Conservation (phyloP, 805 yeast genomes). For the Schwanniomyces sp. region DNA sequence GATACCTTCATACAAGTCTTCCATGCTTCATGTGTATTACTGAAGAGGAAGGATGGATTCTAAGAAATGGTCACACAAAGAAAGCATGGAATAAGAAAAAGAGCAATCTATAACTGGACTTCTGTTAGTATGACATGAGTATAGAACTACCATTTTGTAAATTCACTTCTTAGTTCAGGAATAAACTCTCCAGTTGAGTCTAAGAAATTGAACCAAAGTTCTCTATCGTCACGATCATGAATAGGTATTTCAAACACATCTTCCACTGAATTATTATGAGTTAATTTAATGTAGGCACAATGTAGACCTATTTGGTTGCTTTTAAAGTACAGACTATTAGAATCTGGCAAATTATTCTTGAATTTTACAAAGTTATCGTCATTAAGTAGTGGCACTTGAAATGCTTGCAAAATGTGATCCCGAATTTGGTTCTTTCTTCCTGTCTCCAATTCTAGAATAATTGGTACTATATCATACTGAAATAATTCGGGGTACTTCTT, state of each 20-base stretch:
- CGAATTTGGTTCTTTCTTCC: constrained; percentile 27
- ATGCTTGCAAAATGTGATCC: constrained; percentile 20
- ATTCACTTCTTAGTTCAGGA: constrained; percentile 6
- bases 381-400: constrained; percentile 17
- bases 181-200: constrained; percentile 8
- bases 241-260: constrained; percentile 7
- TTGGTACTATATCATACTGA: constrained; percentile 13
- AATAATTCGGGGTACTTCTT: constrained; percentile 13
- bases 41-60: no score
- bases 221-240: constrained; percentile 4
- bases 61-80: no score
- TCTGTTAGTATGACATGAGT: neutral
- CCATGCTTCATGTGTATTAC: no score
- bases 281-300: constrained; percentile 12
- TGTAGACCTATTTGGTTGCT: constrained; percentile 24
- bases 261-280: neutral
- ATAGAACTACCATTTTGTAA: constrained; percentile 1
- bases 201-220: constrained; percentile 13
- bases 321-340: constrained; percentile 14
- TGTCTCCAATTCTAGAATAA: constrained; percentile 17
- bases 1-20: no score
- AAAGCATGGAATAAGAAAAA: no score
- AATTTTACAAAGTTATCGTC: constrained; percentile 20
- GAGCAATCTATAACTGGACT: no score
- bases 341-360: constrained; percentile 8